Conservation (phyloP, 148 eudicot genomes). For the Euryodendron excelsum region DNA sequence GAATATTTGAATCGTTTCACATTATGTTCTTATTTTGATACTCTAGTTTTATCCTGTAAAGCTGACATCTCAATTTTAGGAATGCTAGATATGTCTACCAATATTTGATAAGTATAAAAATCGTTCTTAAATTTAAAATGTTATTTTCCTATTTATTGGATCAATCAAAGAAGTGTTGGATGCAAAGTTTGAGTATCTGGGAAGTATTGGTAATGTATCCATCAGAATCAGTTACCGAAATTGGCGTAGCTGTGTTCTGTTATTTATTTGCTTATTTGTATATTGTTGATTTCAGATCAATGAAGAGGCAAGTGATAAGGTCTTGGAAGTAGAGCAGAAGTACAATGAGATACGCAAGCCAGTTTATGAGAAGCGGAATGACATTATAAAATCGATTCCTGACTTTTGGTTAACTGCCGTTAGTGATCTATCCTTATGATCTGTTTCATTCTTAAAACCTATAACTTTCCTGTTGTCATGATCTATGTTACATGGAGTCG, state of each 20-base stretch:
- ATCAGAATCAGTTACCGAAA: no score
- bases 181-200: no score
- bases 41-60: neutral
- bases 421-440: constrained; percentile 26
- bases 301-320: constrained; percentile 85
- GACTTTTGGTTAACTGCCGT: constrained; percentile 95
- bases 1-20: no score
- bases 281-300: constrained; percentile 50
- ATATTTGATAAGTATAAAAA: no score
- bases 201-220: no score
- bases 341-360: constrained; percentile 81
- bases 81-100: neutral
- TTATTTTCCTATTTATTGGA: neutral
- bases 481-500: no score
- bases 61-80: neutral
- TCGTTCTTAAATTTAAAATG: neutral
- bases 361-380: constrained; percentile 73
- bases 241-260: no score
- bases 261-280: neutral
- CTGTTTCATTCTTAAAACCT: neutral
- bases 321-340: constrained; percentile 81
- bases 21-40: neutral
- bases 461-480: neutral
- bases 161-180: neutral
- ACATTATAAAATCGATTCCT: constrained; percentile 67